Conservation (phyloP, 257 asterid species). For the Cinchona pubescens region DNA sequence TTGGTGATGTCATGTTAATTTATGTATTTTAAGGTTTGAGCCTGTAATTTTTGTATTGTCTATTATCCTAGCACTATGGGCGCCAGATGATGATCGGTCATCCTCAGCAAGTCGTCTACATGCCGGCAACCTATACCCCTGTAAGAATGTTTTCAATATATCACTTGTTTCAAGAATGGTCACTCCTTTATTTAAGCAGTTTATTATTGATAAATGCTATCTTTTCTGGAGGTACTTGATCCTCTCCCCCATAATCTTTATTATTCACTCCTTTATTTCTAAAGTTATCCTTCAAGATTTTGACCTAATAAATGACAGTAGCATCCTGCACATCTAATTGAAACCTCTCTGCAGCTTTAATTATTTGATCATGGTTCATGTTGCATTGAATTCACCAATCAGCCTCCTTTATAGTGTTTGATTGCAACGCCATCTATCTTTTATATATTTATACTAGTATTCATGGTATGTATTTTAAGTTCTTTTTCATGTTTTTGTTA, state of each 20-base stretch:
- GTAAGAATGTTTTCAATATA: slow-evolving; percentile 47
- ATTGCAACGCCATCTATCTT: not conserved
- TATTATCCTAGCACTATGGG: slow-evolving; percentile 51
- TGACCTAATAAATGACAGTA: not conserved
- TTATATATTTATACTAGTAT: not conserved
- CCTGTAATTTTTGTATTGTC: not conserved
- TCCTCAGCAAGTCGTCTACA: slow-evolving; percentile 74
- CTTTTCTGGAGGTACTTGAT: not conserved
- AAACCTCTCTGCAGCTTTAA: not conserved
- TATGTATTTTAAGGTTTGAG: not conserved
- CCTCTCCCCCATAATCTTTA: not conserved
- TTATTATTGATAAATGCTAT: not conserved
- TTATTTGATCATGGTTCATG: not conserved
- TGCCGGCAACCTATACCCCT: slow-evolving; percentile 64
- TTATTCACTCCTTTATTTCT: too few species aligned
- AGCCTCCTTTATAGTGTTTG: not conserved
- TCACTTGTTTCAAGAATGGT: not conserved
- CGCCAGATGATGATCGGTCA: slow-evolving; percentile 94
- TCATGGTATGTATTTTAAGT: not conserved
- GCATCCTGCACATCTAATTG: not conserved
- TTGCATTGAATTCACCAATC: not conserved
- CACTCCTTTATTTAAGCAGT: not conserved
- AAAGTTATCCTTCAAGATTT: not conserved
- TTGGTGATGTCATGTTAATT: slow-evolving; percentile 9
- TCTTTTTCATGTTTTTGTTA: not conserved